phyloP scores from a whole-genome alignment of 257 asterid genomes.

The Solanum pinnatisectum region DNA sequence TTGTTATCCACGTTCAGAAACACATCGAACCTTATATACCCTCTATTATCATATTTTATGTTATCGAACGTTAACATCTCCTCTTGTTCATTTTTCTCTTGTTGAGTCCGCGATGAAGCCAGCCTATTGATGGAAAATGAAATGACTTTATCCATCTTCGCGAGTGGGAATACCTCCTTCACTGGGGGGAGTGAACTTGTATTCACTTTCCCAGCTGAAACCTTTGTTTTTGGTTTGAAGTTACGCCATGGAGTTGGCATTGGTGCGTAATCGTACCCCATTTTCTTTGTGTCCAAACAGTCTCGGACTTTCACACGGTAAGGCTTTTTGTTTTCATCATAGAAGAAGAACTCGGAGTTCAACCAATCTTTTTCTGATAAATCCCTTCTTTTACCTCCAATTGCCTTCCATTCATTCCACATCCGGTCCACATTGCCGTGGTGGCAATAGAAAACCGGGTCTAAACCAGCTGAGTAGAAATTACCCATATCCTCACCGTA shows the following conservation, averaged over 20 bases:
- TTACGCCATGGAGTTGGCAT: constrained; percentile 37
- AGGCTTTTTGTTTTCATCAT: constrained; percentile 32
- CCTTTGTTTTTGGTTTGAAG: constrained; percentile 19
- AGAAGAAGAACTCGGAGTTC: constrained; percentile 39
- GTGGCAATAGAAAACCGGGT: constrained; percentile 8
- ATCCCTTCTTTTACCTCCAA: constrained; percentile 3
- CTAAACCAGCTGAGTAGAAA: constrained; percentile 3
- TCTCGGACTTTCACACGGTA: constrained; percentile 37
- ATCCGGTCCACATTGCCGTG: neutral
- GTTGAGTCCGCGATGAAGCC: neutral
- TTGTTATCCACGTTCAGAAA: constrained; percentile 47
- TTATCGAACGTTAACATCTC: constrained; percentile 19
- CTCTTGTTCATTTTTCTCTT: constrained; percentile 25
- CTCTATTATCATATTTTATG: constrained; percentile 12
- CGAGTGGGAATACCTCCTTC: constrained; percentile 16
- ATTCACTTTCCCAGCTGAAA: neutral
- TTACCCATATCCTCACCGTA: constrained; percentile 7
- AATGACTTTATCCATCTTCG: constrained; percentile 4
- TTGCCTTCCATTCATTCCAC: neutral
- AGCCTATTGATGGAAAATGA: constrained; percentile 27
- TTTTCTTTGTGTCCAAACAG: constrained; percentile 2
- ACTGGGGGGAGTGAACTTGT: neutral
- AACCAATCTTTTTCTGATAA: constrained; percentile 21
- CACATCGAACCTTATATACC: constrained; percentile 39
- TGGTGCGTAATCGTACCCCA: constrained; percentile 35